Base-by-base conservation (phyloP, 306 rosid species). In the Vachellia collinsii region DNA sequence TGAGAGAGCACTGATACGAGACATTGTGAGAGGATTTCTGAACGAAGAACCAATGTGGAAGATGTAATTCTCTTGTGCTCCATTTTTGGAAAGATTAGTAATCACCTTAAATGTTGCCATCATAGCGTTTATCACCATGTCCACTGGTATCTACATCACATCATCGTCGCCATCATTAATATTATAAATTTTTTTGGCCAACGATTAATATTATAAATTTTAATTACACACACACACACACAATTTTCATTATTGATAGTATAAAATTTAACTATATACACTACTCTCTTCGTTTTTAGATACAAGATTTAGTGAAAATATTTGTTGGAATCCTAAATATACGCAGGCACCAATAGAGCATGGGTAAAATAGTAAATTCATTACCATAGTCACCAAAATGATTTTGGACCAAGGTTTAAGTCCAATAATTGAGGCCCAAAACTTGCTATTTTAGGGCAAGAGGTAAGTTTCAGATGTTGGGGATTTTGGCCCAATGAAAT, bases 71-170 rank as follows among this genome's bases (percentile, higher is more conserved):
- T 59, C 12, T 0, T 36, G 11, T 0, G 69, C 17, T 29, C 54
- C 54, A 50, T 85, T 48, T 36, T 80, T 69, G n/a, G 85, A 83
- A 70, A 61, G 77, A 41, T 56, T 59, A 6, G 51, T 61, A 6
- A 39, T 79, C 53, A 83, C 82, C 3, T 50, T 14, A 14, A 50
- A 50, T 13, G 93, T 77, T 34, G 84, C 34, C 16, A 85, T 70
- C 67, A 88, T 77, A 69, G 88, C 72, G 72, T 86, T 88, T 46
- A 86, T 75, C 44, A 88, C 88, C 86, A 88, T 47, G 36, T 90
- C 94, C 50, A 77, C 94, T 1, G 91, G 94, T 53, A 88, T 81
- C 91, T 88, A 4, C 29, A 62, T 14, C 17, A 13, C 25, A 19
- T 56, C 11, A 58, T 54, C 34, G 34, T 1, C 62, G 1, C 14